Conservation (phyloP, 2,329 filamentous ascomycete species). For the Botrytis deweyae region DNA sequence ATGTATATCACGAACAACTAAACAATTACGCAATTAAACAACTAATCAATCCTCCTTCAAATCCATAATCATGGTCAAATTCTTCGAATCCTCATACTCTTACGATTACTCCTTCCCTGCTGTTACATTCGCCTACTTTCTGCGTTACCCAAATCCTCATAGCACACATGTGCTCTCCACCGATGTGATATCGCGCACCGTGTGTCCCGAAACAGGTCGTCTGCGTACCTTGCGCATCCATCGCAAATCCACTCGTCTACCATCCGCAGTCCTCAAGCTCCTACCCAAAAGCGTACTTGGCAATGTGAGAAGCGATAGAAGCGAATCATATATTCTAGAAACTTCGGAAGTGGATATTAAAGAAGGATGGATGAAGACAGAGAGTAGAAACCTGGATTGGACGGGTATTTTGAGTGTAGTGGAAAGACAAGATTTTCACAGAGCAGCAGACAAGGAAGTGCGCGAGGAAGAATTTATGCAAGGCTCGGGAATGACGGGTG, state of each 20-base stretch:
- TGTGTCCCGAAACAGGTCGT: constrained; percentile 71
- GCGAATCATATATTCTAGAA: constrained; percentile 76
- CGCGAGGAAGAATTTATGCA: constrained; percentile 32
- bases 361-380: constrained; percentile 79
- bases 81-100: constrained; percentile 58
- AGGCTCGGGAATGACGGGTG: constrained; percentile 54
- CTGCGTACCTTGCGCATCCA: constrained; percentile 78
- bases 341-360: constrained; percentile 75
- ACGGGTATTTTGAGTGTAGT: constrained; percentile 77
- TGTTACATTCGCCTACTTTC: constrained; percentile 85
- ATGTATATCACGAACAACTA: constrained; percentile 3
- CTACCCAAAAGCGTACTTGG: constrained; percentile 61
- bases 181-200: constrained; percentile 73
- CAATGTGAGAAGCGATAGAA: constrained; percentile 57
- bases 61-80: constrained; percentile 40
- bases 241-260: constrained; percentile 77
- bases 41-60: constrained; percentile 12
- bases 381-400: constrained; percentile 79
- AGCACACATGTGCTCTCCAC: constrained; percentile 78
- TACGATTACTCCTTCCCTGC: constrained; percentile 82
- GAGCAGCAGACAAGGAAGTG: constrained; percentile 30
- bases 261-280: constrained; percentile 71
- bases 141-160: constrained; percentile 85
- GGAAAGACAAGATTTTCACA: constrained; percentile 69
- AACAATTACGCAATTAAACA: neutral